phyloP scores from a whole-genome alignment of 805 yeast species.

The Wickerhamiella kurtzmanii region DNA sequence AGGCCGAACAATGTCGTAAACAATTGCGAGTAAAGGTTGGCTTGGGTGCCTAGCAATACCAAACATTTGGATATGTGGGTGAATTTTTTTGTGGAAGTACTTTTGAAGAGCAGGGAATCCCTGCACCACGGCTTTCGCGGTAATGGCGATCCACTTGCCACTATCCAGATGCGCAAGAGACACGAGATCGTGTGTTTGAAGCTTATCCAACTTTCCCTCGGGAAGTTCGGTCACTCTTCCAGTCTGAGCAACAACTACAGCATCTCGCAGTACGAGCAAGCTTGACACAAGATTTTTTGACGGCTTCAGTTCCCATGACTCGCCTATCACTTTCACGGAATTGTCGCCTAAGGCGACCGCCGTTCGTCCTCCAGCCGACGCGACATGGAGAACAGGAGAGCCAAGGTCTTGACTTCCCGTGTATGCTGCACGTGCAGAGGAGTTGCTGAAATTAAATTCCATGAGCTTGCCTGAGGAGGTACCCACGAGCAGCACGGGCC shows the following conservation, averaged over 20 bases:
- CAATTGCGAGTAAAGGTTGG: neutral
- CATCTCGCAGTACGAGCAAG: neutral
- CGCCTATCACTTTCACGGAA: neutral
- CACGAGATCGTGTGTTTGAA: neutral
- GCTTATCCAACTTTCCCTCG: neutral
- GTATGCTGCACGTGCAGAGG: neutral
- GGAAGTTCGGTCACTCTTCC: neutral
- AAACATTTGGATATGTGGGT: neutral
- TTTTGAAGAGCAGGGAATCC: neutral
- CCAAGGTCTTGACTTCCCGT: neutral
- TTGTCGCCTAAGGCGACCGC: neutral
- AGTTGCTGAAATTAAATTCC: neutral
- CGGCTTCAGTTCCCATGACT: neutral
- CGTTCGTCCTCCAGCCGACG: neutral
- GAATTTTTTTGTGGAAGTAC: no score
- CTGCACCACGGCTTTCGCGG: neutral
- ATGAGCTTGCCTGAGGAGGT: neutral
- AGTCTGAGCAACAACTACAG: neutral
- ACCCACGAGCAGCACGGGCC: neutral
- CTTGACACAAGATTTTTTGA: neutral
- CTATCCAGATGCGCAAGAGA: neutral
- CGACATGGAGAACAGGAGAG: neutral
- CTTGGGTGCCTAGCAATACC: conserved; percentile 3
- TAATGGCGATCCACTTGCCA: neutral
- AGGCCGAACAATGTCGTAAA: neutral